Base-by-base conservation (phyloP, 495 filamentous ascomycete genomes). In the Aspergillus incahuasiensis region DNA sequence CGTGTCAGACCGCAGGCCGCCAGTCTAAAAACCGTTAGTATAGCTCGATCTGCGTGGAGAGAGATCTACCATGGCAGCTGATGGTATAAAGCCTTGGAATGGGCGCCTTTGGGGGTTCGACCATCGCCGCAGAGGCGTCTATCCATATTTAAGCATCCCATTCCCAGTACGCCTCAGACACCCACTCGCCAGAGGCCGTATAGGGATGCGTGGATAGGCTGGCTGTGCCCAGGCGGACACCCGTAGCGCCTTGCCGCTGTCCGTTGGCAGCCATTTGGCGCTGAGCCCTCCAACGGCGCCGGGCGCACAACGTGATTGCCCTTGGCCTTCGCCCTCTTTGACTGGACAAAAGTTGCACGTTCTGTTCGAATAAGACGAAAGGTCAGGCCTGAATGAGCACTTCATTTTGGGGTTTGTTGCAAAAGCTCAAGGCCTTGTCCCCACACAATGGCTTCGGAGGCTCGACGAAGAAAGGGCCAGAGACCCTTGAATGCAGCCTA, bases 161-260 rank as follows among this genome's bases (percentile, higher is more conserved):
- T 15, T 12, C 18, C 6, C 18, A 15, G 9, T 15, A 38, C 30
- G 21, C 19, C n/a, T 49, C n/a, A 1, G 18, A 8, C 28, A 41
- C 20, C 44, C 16, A 12, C 20, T 8, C 43, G 54, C 32, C 6
- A 3, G 5, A 35, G 3, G 13, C 9, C 32, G 40, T n/a, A 20
- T 32, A 2, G 24, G 48, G 28, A 12, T 43, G 41, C 15, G 45
- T 58, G 6, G 28, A 44, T 52, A 41, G n/a, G 16, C 22, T 44
- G 35, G 24, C 34, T 30, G n/a, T 30, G 28, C 9, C 28, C 44
- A 35, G 59, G 62, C 53, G 15, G 47, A 40, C 48, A 39, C 2
- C 34, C 8, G 48, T 40, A 50, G 48, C 48, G 48, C 48, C 48
- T 50, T 50, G 48, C 28, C 22, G 48, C 32, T 7, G 11, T n/a